A percentile compares a stretch with the other conserved stretches of the same genome.
phyloP scores from a whole-genome alignment of 2,329 filamentous ascomycete genomes.

The Aureobasidium vineae region DNA sequence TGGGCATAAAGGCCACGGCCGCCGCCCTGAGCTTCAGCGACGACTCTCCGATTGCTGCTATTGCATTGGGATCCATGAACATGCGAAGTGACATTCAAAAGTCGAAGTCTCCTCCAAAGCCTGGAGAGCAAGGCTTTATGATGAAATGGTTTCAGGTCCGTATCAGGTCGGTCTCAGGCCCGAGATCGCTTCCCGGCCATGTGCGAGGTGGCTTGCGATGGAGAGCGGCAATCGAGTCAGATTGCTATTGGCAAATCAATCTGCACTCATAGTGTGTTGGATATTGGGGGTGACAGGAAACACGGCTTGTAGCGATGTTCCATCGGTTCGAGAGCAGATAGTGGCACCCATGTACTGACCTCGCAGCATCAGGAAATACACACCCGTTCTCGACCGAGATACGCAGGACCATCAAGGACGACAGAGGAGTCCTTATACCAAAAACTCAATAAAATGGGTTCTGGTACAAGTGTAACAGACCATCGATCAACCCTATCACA shows the following conservation, averaged over 20 bases:
- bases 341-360: neutral
- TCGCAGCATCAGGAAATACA: neutral
- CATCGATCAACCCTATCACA: neutral
- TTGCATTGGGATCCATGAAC: neutral
- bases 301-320: neutral
- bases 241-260: neutral
- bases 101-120: neutral
- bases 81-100: neutral
- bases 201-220: neutral
- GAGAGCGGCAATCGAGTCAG: neutral
- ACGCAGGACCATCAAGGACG: neutral
- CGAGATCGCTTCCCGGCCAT: neutral
- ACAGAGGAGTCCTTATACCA: neutral
- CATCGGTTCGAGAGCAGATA: neutral
- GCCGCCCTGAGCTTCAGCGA: neutral
- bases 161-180: too few species aligned
- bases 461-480: neutral
- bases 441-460: neutral
- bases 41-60: neutral
- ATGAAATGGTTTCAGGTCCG: neutral
- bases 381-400: conserved; percentile 8
- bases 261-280: neutral
- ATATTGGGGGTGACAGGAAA: neutral
- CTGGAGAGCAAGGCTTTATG: neutral
- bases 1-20: conserved; percentile 2